A percentile compares a stretch with the other conserved stretches of the same genome.
Conservation (phyloP, 192 early-diverging fungal species). For the Entomortierella beljakovae region DNA sequence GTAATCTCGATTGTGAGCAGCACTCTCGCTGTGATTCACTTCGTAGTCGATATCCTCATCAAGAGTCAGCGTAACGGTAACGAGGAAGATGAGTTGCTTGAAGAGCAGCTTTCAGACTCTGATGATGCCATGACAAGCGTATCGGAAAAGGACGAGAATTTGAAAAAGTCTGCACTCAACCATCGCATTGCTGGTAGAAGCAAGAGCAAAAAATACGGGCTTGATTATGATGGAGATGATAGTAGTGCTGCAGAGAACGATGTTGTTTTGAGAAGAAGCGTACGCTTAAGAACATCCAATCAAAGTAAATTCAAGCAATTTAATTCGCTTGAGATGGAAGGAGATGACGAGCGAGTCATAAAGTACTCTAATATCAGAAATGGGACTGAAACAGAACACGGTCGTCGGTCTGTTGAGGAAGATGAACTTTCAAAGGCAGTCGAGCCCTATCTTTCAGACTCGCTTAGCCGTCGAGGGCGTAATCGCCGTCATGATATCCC, state of each 20-base stretch:
- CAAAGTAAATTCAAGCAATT: slow-evolving; percentile 7
- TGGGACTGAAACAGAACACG: slow-evolving; percentile 49
- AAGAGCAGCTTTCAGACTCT: neutral
- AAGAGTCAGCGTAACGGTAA: slow-evolving; percentile 58
- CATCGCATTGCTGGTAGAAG: slow-evolving; percentile 9
- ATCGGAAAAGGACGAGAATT: slow-evolving; percentile 18
- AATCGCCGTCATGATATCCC: slow-evolving; percentile 18
- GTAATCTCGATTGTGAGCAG: slow-evolving; percentile 54
- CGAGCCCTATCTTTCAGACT: slow-evolving; percentile 51
- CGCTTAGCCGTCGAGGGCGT: slow-evolving; percentile 44
- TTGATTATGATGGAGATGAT: slow-evolving; percentile 49
- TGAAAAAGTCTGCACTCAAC: slow-evolving; percentile 27
- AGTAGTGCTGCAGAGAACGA: slow-evolving; percentile 43
- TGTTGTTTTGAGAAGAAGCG: slow-evolving; percentile 17
- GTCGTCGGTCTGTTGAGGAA: slow-evolving; percentile 47
- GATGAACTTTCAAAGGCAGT: slow-evolving; percentile 47
- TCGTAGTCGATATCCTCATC: slow-evolving; percentile 56
- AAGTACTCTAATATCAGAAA: slow-evolving; percentile 29
- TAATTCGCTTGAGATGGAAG: slow-evolving; percentile 8
- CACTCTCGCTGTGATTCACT: slow-evolving; percentile 50
- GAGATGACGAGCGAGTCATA: neutral
- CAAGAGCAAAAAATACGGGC: slow-evolving; percentile 17
- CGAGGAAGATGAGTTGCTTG: slow-evolving; percentile 25
- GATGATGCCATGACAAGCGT: neutral
- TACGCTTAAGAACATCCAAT: slow-evolving; percentile 5